Base-by-base conservation (phyloP, 306 rosid genomes). In the Cicer cuneatum region DNA sequence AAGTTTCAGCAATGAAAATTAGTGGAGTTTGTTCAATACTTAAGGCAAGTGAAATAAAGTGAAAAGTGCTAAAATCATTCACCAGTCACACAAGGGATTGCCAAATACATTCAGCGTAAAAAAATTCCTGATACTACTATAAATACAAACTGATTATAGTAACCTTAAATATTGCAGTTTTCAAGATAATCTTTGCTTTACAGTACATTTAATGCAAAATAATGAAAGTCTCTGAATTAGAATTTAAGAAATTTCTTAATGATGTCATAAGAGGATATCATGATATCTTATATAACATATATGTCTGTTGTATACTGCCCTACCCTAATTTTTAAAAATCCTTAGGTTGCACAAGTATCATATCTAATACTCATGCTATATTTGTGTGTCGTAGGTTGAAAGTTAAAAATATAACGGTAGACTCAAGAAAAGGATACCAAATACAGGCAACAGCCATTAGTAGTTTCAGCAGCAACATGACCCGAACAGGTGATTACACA, bases 391-490 rank as follows among this genome's bases (percentile, higher is more conserved):
- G 29, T 5, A 51, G 16, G 35, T 1, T 29, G 35, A 29, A 29
- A 5, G 38, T 65, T 19, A n/a, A 63, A 67, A 65, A 14, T 39
- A 76, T 12, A 47, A 19, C 8, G 24, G 57, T 15, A 67, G 61
- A 19, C 71, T 70, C 5, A 69, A 70, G 69, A 84, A 78, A 80
- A 81, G 89, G 88, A 88, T 93, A 90, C 95, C 87, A 90, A 63
- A 83, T 87, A 89, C 69, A 93, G 88, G 89, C 90, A 90, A 80
- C 93, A 93, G 8, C 93, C 88, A 79, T 86, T 90, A 9, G 87
- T 88, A 70, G 91, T 87, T 75, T 82, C 97, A 48, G 98, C 90
- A 66, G 97, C 96, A 71, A 90, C 24, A 72, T 93, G 97, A 68
- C 97, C 96, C 24, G 85, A 63, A 88, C 89, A 87, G 40, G 97